Evolutionary conservation across 441 rosid genomes (phyloP).

Genomic region (Adansonia grandidieri): DNA sequence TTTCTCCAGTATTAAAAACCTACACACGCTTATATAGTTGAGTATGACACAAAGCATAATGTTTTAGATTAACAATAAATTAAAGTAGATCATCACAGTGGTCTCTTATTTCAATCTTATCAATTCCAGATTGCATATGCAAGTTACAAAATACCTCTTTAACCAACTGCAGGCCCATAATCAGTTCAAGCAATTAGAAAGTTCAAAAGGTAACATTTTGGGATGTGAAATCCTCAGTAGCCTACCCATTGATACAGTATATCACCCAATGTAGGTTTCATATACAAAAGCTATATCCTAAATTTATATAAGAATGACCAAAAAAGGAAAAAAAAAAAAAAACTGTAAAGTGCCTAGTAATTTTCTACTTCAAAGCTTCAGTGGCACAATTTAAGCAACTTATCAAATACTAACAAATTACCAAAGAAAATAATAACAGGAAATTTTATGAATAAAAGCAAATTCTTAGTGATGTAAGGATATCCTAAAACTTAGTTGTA

Average conservation of each 20-base stretch:
- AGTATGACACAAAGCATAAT: constrained; percentile 10
- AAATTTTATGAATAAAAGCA: background rate
- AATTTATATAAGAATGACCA: background rate
- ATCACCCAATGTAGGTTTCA: background rate
- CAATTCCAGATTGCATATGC: background rate
- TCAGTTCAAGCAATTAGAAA: constrained; percentile 5
- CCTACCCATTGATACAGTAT: background rate
- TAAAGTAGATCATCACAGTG: background rate
- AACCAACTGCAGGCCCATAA: background rate
- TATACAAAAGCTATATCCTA: background rate
- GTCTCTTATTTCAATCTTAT: constrained; percentile 16
- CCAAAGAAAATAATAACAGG: background rate
- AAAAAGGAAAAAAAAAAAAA: too few species aligned
- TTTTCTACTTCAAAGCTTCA: constrained; percentile 3
- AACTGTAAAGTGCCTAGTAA: background rate
- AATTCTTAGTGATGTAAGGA: constrained; percentile 7
- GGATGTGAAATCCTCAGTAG: background rate
- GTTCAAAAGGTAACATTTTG: background rate
- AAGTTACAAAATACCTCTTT: constrained; percentile 4
- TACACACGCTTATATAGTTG: constrained; percentile 39
- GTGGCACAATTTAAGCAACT: background rate
- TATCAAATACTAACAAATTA: background rate
- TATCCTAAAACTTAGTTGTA: background rate
- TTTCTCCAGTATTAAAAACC: constrained; percentile 41
- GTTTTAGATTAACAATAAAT: constrained; percentile 5